Evolutionary conservation across 1,284 basidiomycete species (phyloP).

Genomic region (Pholiota adiposa): DNA sequence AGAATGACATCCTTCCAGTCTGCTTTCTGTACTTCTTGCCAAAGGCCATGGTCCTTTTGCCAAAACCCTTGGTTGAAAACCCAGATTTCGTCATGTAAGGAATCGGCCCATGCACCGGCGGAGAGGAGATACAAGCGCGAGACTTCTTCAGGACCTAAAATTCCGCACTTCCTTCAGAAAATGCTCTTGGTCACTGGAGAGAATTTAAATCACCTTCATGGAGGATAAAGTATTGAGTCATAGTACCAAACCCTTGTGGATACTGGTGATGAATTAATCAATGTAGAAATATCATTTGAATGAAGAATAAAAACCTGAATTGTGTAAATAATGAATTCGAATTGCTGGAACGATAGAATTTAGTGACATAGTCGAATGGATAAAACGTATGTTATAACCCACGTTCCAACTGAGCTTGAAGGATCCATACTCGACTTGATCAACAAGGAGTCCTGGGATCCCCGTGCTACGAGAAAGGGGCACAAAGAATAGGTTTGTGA

Average conservation of each 20-base stretch:
- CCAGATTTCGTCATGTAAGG: conserved; percentile 71
- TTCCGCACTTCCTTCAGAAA: neutral
- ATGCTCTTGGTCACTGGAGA: neutral
- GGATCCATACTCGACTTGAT: conserved; percentile 55
- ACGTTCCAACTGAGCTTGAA: conserved; percentile 67
- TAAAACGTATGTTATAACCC: conserved; percentile 20
- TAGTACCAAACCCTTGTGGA: conserved; percentile 39
- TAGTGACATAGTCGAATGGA: neutral
- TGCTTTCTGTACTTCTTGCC: conserved; percentile 73
- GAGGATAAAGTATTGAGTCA: conserved; percentile 53
- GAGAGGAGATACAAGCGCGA: conserved; percentile 59
- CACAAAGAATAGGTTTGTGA: conserved; percentile 53
- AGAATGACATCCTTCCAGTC: conserved; percentile 79
- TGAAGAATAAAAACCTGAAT: conserved; percentile 30
- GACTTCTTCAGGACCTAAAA: conserved; percentile 52
- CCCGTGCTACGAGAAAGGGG: conserved; percentile 50
- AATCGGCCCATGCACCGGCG: conserved; percentile 53
- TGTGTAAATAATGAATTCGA: conserved; percentile 38
- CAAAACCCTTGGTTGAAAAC: conserved; percentile 75
- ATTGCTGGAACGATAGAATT: conserved; percentile 26
- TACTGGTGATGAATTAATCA: conserved; percentile 40
- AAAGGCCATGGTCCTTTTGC: conserved; percentile 66
- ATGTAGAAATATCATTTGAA: neutral
- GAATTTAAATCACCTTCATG: conserved; percentile 54
- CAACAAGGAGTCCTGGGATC: conserved; percentile 54